Evolutionary conservation across 75 land plant genomes (phyloP).

Genomic region (Ceratopteris richardii): DNA sequence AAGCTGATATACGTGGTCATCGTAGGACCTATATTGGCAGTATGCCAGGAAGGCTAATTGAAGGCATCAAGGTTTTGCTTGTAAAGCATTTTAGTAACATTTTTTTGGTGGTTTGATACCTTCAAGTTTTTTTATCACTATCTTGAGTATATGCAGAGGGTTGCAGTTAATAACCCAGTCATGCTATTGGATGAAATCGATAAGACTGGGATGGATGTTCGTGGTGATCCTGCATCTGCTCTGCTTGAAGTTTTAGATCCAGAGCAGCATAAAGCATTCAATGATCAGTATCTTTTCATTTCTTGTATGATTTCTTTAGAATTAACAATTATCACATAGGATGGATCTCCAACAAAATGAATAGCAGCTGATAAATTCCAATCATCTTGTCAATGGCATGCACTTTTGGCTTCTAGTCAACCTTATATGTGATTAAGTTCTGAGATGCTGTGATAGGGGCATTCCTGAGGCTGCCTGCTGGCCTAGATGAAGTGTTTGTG

Average conservation of each 20-base stretch:
- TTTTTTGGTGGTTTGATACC: neutral
- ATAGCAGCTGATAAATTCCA: too few species aligned
- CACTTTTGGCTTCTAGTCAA: too few species aligned
- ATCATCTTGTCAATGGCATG: too few species aligned
- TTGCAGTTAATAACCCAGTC: conserved; percentile 86
- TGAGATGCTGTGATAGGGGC: too few species aligned
- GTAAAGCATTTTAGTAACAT: too few species aligned
- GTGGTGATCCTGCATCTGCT: conserved; percentile 98
- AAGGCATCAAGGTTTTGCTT: conserved; percentile 78
- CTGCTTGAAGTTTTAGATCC: conserved; percentile 95
- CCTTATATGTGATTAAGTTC: too few species aligned
- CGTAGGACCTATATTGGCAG: conserved; percentile 96
- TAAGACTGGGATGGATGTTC: conserved; percentile 91
- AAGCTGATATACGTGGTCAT: conserved; percentile 98
- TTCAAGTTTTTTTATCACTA: neutral
- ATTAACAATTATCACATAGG: neutral
- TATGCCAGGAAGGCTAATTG: conserved; percentile 99
- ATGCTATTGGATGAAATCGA: conserved; percentile 98
- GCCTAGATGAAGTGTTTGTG: too few species aligned
- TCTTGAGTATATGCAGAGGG: conserved; percentile 47
- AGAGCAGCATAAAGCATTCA: conserved; percentile 89
- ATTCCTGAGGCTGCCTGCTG: too few species aligned
- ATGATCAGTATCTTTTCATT: conserved; percentile 87
- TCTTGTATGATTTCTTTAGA: neutral
- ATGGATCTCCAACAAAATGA: too few species aligned